These are phyloP conservation scores for Lojkania enalia DNA, from an alignment of 2,329 filamentous ascomycete genomes.

Conservation along the genomic window DNA sequence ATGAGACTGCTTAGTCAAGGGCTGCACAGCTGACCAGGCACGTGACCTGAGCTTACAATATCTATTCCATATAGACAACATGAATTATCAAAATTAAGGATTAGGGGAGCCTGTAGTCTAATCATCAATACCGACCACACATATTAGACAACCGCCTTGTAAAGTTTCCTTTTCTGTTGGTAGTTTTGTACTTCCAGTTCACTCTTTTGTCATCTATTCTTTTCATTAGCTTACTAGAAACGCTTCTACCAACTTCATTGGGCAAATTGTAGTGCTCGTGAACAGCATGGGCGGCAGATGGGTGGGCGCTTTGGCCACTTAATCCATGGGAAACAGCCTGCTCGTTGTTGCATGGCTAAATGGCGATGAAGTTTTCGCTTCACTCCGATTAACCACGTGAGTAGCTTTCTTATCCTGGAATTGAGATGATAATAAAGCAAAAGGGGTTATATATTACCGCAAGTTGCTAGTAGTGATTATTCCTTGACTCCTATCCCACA, in stretches of 20 bases:
- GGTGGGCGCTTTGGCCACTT: conserved; percentile 55
- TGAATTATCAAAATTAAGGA: too few species aligned
- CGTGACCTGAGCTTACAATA: too few species aligned
- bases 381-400: conserved; percentile 49
- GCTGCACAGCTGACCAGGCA: too few species aligned
- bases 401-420: conserved; percentile 1
- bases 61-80: too few species aligned
- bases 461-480: conserved; percentile 48
- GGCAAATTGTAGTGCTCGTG: conserved; percentile 52
- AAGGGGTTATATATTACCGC: conserved; percentile 56
- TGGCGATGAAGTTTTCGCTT: conserved; percentile 51
- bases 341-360: conserved; percentile 60
- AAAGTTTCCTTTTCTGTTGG: too few species aligned
- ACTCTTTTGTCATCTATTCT: conserved; percentile 50
- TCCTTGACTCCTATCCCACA: conserved; percentile 52
- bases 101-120: too few species aligned
- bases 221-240: conserved; percentile 57
- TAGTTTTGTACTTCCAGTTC: conserved; percentile 41
- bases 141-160: conserved; percentile 38
- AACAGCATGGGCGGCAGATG: conserved; percentile 53
- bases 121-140: conserved; percentile 27
- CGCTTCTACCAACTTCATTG: conserved; percentile 57
- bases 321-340: conserved; percentile 54
- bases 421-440: conserved; percentile 13
- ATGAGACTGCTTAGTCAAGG: too few species aligned